Evolutionary conservation across 2,329 filamentous ascomycete genomes (phyloP).

Genomic region (Passalora sequoiae): DNA sequence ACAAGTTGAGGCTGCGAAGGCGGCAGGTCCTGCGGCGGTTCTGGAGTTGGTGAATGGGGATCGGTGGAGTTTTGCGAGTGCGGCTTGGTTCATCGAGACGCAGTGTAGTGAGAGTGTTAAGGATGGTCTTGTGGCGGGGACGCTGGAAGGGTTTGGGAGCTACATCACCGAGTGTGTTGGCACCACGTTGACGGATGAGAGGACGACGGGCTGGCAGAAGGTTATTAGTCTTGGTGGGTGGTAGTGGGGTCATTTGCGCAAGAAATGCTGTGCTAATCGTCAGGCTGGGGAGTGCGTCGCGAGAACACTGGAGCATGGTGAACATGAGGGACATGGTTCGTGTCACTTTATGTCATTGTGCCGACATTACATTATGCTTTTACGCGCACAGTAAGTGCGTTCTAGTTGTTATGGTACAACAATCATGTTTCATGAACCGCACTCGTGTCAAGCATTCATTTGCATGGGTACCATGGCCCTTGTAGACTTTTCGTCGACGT

Average conservation of each 20-base stretch:
- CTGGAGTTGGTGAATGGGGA: conserved; percentile 49
- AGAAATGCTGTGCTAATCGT: too few relatives aligned
- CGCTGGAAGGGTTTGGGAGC: conserved; percentile 46
- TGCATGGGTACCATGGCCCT: too few relatives aligned
- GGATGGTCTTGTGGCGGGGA: conserved; percentile 43
- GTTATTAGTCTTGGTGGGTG: conserved; percentile 37
- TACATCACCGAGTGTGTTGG: conserved; percentile 54
- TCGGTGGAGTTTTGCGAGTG: conserved; percentile 53
- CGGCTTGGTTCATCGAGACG: conserved; percentile 56
- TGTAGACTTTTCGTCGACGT: too few relatives aligned
- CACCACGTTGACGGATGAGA: conserved; percentile 43
- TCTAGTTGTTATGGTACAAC: too few relatives aligned
- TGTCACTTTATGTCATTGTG: too few relatives aligned
- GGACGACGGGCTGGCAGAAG: conserved; percentile 47
- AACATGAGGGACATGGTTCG: too few relatives aligned
- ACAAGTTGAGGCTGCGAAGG: conserved; percentile 30
- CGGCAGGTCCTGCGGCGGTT: conserved; percentile 41
- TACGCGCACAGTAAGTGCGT: too few relatives aligned
- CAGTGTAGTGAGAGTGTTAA: conserved; percentile 48
- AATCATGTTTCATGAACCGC: too few relatives aligned
- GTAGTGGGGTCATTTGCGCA: conserved; percentile 8
- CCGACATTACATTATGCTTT: too few relatives aligned
- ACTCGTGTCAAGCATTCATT: too few relatives aligned
- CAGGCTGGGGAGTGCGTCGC: not conserved
- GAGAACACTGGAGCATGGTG: not conserved